A percentile compares a stretch with the other conserved stretches of the same genome.
Conservation (phyloP, 441 rosid species). For the Raphanus hybrid region DNA sequence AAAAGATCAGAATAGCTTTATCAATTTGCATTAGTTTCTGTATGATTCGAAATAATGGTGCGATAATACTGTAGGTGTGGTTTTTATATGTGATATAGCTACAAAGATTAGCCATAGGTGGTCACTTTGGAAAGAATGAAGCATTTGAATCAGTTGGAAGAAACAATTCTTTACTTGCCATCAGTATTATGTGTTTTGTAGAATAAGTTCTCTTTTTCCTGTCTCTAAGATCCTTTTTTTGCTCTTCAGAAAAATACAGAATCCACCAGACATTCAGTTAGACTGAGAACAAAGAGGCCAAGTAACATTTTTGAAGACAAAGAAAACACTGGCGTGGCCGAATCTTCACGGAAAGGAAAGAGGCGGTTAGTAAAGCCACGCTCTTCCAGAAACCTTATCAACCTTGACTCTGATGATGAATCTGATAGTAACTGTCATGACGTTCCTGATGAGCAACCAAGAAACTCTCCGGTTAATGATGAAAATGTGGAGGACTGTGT, state of each 20-base stretch:
- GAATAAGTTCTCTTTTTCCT: background rate
- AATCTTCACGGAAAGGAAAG: conserved; percentile 51
- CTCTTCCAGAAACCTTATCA: conserved; percentile 41
- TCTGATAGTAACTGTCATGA: conserved; percentile 22
- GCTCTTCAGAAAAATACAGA: conserved; percentile 44
- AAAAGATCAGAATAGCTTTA: conserved; percentile 8
- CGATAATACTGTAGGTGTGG: background rate
- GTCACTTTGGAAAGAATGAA: conserved; percentile 6
- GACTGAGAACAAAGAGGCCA: conserved; percentile 49
- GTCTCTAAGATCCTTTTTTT: background rate
- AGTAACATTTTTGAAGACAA: conserved; percentile 41
- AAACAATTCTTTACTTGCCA: background rate
- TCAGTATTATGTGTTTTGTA: conserved; percentile 6
- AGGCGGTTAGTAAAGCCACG: conserved; percentile 58
- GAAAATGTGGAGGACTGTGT: conserved; percentile 19
- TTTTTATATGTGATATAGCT: background rate
- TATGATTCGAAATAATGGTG: no score
- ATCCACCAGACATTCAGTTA: conserved; percentile 34
- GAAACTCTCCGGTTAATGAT: conserved; percentile 36
- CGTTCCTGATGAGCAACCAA: conserved; percentile 6
- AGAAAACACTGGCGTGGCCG: conserved; percentile 44
- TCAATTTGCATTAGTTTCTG: background rate
- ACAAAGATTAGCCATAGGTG: conserved; percentile 21
- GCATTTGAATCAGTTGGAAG: background rate
- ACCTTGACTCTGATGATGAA: conserved; percentile 58